Conservation (phyloP, 2,329 filamentous ascomycete genomes). For the Diaporthe aspalathi region DNA sequence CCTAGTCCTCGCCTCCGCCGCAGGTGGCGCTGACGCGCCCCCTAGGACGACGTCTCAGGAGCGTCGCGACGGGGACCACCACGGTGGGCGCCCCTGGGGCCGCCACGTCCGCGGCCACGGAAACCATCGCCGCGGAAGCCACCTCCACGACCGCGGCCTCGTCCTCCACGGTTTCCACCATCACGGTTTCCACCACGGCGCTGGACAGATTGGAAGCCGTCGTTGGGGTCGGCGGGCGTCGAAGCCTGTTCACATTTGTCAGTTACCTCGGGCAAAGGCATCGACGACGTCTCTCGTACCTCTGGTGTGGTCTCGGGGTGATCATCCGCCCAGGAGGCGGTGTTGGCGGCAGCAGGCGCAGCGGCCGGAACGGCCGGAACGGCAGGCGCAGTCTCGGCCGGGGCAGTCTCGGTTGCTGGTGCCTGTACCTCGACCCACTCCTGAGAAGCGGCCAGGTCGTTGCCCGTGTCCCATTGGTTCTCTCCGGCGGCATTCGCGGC, state of each 20-base stretch:
- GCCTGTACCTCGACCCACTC: constrained; percentile 80
- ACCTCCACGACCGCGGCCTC: constrained; percentile 65
- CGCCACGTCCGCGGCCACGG: constrained; percentile 51
- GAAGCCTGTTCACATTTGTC: constrained; percentile 41
- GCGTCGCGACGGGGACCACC: constrained; percentile 47
- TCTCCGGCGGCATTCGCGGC: constrained; percentile 72
- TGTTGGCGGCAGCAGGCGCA: constrained; percentile 66
- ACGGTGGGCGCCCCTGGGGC: constrained; percentile 52
- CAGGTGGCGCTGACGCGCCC: constrained; percentile 6
- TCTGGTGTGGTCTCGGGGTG: constrained; percentile 65
- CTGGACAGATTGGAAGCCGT: constrained; percentile 80
- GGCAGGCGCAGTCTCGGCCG: constrained; percentile 75
- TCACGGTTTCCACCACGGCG: constrained; percentile 67
- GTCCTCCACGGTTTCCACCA: constrained; percentile 57
- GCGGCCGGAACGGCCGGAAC: constrained; percentile 70
- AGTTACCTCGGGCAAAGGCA: background rate
- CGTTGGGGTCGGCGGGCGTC: constrained; percentile 60
- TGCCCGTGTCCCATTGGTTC: constrained; percentile 71
- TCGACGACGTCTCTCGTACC: constrained; percentile 43
- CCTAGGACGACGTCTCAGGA: constrained; percentile 43
- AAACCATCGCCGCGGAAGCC: constrained; percentile 46
- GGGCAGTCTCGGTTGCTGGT: constrained; percentile 76
- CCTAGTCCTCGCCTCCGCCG: constrained; percentile 16
- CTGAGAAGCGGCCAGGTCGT: constrained; percentile 61
- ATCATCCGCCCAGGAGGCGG: constrained; percentile 86